Conservation (phyloP, 257 asterid species). For the Penstemon newberryi region DNA sequence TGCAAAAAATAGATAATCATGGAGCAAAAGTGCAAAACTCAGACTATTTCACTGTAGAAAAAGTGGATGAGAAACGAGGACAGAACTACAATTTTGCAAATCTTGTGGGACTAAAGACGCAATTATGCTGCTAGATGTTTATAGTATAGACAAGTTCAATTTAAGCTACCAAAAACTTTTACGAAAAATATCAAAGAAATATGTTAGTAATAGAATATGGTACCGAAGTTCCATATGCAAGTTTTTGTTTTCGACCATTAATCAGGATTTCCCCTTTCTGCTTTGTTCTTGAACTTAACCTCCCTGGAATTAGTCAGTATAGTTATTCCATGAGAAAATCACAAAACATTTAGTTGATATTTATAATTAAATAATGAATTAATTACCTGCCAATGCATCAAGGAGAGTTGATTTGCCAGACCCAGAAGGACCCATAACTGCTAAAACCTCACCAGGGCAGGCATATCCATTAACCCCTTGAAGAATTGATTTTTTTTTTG, state of each 20-base stretch:
- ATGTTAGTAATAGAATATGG: neutral
- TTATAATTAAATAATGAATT: neutral
- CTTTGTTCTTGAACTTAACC: conserved; percentile 44
- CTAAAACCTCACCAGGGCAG: conserved; percentile 42
- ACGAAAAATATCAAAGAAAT: neutral
- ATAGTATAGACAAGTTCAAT: neutral
- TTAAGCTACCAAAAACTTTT: neutral
- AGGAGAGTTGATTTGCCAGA: conserved; percentile 49
- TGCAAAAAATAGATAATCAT: no score
- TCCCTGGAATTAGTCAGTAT: conserved; percentile 37
- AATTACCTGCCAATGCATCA: conserved; percentile 52
- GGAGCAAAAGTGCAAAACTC: no score
- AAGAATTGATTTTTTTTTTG: conserved; percentile 32
- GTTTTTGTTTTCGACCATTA: conserved; percentile 48
- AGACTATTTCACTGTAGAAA: no score
- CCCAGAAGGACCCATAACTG: conserved; percentile 54
- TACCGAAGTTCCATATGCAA: conserved; percentile 61
- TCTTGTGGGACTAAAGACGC: no score
- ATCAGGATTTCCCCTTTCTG: conserved; percentile 49
- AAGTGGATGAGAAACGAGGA: no score
- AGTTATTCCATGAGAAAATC: neutral
- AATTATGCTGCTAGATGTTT: neutral
- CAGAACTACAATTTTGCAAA: no score
- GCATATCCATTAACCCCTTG: conserved; percentile 40
- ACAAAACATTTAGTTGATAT: neutral